Conservation (phyloP, 768 basidiomycete genomes). For the Basidioascus undulatus region DNA sequence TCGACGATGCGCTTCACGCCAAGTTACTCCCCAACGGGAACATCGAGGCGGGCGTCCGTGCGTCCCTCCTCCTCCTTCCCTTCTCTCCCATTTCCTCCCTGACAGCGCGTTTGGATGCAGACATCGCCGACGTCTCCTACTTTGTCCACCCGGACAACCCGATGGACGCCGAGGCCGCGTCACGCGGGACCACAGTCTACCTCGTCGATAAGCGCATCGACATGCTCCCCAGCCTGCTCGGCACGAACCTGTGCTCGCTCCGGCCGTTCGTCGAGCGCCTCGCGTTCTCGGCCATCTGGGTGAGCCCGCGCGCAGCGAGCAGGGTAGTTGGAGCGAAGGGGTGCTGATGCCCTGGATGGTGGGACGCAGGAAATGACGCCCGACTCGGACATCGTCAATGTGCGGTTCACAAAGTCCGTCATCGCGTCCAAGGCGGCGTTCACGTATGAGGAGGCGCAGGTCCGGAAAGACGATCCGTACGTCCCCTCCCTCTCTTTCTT, state of each 20-base stretch:
- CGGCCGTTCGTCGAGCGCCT: constrained; percentile 77
- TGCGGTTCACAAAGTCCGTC: constrained; percentile 83
- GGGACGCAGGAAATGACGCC: constrained; percentile 53
- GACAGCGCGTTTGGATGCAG: constrained; percentile 23
- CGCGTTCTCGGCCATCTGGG: constrained; percentile 93
- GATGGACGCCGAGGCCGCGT: constrained; percentile 91
- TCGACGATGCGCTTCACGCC: constrained; percentile 92
- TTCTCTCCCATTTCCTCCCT: background rate
- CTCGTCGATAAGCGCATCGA: constrained; percentile 96
- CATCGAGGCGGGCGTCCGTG: constrained; percentile 92
- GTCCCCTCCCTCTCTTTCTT: constrained; percentile 14
- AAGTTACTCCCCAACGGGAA: constrained; percentile 67
- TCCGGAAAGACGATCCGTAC: constrained; percentile 73
- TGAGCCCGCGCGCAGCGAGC: constrained; percentile 17
- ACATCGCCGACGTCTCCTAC: constrained; percentile 94
- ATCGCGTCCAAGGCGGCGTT: constrained; percentile 91
- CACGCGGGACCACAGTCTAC: constrained; percentile 88
- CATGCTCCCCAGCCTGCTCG: constrained; percentile 81
- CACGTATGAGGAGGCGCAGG: constrained; percentile 88
- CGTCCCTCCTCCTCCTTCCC: constrained; percentile 22
- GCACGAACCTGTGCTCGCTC: constrained; percentile 85
- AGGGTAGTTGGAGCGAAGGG: background rate
- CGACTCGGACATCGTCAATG: constrained; percentile 68
- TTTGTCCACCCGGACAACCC: constrained; percentile 81
- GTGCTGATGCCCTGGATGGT: background rate